Conservation (phyloP, 1,284 basidiomycete genomes). For the Fomes fomentarius region DNA sequence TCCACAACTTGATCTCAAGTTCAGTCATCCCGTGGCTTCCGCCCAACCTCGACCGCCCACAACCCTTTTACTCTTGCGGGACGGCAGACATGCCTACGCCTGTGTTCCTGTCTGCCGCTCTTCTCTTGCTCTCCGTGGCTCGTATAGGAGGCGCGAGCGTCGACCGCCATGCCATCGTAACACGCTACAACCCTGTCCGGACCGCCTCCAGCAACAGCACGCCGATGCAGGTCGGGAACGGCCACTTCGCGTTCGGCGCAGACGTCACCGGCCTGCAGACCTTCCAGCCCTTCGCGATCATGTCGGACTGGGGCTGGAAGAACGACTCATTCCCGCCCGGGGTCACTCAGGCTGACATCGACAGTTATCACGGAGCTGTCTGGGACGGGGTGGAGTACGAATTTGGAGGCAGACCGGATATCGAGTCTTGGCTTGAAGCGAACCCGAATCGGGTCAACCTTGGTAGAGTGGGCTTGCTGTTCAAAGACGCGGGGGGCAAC, state of each 20-base stretch:
- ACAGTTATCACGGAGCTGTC: conserved; percentile 49
- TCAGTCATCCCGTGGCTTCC: not conserved
- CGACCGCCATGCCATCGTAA: conserved; percentile 45
- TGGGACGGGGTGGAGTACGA: conserved; percentile 58
- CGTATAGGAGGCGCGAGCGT: conserved; percentile 8
- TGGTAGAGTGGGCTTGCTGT: conserved; percentile 51
- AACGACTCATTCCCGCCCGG: conserved; percentile 55
- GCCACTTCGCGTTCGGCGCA: conserved; percentile 62
- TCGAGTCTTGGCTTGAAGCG: conserved; percentile 59
- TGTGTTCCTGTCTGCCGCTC: not conserved
- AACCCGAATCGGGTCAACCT: conserved; percentile 63
- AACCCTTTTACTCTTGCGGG: not conserved
- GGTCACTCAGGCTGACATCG: conserved; percentile 45
- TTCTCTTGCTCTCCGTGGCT: too few species aligned
- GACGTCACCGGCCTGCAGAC: conserved; percentile 63
- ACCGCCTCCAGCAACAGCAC: conserved; percentile 49
- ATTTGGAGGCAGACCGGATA: conserved; percentile 49
- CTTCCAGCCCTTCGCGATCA: conserved; percentile 55
- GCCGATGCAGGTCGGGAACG: conserved; percentile 64
- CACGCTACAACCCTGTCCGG: conserved; percentile 55
- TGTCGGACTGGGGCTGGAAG: conserved; percentile 67
- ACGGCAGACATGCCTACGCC: not conserved
- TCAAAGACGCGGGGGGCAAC: conserved; percentile 35
- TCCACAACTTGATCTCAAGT: not conserved
- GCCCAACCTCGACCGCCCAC: not conserved